Base-by-base conservation (phyloP, 1,139 yeast species). In the Williopsis jadinii region DNA sequence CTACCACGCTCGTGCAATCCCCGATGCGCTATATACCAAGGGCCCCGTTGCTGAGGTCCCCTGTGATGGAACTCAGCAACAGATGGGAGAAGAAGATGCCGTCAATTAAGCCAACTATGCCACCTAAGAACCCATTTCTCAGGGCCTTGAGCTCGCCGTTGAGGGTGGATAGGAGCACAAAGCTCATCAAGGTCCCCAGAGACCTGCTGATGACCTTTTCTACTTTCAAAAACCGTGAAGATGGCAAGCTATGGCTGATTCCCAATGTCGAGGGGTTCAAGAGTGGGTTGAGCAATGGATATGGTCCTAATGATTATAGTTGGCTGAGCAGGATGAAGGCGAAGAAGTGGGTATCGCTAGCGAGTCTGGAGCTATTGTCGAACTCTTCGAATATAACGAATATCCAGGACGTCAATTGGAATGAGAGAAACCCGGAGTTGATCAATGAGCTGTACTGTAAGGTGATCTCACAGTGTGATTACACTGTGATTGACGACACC, bases 361-460 rank as follows among this genome's bases (percentile, higher is more conserved):
- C 49, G 1, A 47, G 53, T 28, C 24, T 49, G 39, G 54, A 52
- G 12, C 26, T 51, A 2, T n/a, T 45, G 27, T 44, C 28, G 11
- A 29, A 42, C 3, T 36, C 44, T 8, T 34, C 37, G 12, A 47
- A 42, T 14, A 10, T 43, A 8, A 49, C 51, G 2, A 28, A 33
- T 1, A 9, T 40, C 2, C 28, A 30, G 3, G 43, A 47, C 26
- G 39, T 49, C 10, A 26, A 28, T 3, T 50, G 49, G 51, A 45
- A 49, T 27, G 40, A 39, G 1, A 34, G 30, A 3, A 49, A 45
- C 28, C 37, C 40, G 41, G 15, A 24, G 5, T 35, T 50, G 1
- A 35, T 48, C 8, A 43, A 49, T 19, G 33, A 36, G 27, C 10
- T 48, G 11, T 44, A 46, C 28, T n/a, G 47, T 9, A 38, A 41